Evolutionary conservation across 192 early-diverging fungal genomes (phyloP), one percentile per base, ranked within the genome.

Genomic region (Chytriomyces sp.): DNA sequence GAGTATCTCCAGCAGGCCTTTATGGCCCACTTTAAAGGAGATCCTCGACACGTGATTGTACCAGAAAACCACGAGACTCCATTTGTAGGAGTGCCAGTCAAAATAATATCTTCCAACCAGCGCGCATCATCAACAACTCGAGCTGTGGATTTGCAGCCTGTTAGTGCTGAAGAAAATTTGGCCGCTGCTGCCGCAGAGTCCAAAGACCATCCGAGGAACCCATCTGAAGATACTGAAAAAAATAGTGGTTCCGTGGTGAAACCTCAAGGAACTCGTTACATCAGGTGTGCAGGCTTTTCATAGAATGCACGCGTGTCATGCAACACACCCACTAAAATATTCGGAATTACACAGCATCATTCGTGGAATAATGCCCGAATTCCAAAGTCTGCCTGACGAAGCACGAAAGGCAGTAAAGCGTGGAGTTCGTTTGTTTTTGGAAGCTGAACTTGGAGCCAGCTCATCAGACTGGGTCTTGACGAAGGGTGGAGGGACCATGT

Each of bases 321-420:
- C 35, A 35, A 35, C 35, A 35, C 35, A 35, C 35, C 35, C 35
- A 35, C 35, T 35, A 35, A 35, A 35, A 35, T 35, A 35, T 35
- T 35, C 35, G 35, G 35, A 3, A 35, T 3, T 35, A 2, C 2
- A n/a, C 65, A 77, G 76, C 6, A 45, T 77, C 18, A 45, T 77
- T 20, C 69, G 45, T 26, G 28, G 61, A 49, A 77, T 77, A 18
- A 69, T 77, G 23, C 64, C 59, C n/a, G 67, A 68, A 9, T 77
- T 50, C 67, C 35, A 50, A 53, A 70, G 48, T 11, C 44, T 77
- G 59, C 53, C 76, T 16, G 57, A 57, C 10, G 66, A 67, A 10
- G 13, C 76, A 8, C 76, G 76, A 13, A 68, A 67, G 44, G 76
- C 76, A 46, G 50, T 77, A 13, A 77, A 77, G 59, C 64, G 67